Percentiles rank a stretch among this genome's conserved stretches.
Evolutionary conservation across 768 basidiomycete species (phyloP).

Genomic region (Galerina marginata): DNA sequence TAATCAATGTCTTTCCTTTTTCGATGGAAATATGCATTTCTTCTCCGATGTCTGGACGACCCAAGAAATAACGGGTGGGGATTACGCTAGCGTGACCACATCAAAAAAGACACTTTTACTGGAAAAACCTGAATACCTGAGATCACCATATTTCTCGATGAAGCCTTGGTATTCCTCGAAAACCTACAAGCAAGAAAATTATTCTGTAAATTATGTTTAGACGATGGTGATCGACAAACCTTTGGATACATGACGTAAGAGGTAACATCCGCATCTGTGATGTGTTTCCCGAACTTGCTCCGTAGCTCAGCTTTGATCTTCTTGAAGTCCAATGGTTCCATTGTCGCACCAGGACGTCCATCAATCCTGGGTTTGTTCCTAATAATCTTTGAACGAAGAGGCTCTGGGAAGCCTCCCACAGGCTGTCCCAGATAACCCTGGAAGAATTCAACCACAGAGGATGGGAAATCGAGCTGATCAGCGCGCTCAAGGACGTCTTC

Average conservation of each 20-base stretch:
- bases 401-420: conserved; percentile 98
- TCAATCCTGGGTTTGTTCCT: conserved; percentile 94
- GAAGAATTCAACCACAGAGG: conserved; percentile 98
- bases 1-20: conserved; percentile 95
- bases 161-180: conserved; percentile 98
- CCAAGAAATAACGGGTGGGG: conserved; percentile 97
- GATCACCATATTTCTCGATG: conserved; percentile 93
- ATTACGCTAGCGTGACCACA: conserved; percentile 64
- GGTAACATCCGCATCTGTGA: conserved; percentile 90
- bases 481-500: conserved; percentile 86
- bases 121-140: conserved; percentile 62
- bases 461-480: conserved; percentile 94
- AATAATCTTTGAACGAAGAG: conserved; percentile 89
- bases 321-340: conserved; percentile 92
- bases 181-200: conserved; percentile 54
- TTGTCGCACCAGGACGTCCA: conserved; percentile 86
- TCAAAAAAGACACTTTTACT: conserved; percentile 13
- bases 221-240: conserved; percentile 44
- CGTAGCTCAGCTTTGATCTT: conserved; percentile 93
- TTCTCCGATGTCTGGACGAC: conserved; percentile 88
- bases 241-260: conserved; percentile 99
- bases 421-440: conserved; percentile 99
- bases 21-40: conserved; percentile 98
- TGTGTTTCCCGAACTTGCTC: conserved; percentile 94
- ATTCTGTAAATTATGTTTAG: conserved; percentile 3